Evolutionary conservation across 768 basidiomycete species (phyloP).

Genomic region (Lanmaoa rubissima): DNA sequence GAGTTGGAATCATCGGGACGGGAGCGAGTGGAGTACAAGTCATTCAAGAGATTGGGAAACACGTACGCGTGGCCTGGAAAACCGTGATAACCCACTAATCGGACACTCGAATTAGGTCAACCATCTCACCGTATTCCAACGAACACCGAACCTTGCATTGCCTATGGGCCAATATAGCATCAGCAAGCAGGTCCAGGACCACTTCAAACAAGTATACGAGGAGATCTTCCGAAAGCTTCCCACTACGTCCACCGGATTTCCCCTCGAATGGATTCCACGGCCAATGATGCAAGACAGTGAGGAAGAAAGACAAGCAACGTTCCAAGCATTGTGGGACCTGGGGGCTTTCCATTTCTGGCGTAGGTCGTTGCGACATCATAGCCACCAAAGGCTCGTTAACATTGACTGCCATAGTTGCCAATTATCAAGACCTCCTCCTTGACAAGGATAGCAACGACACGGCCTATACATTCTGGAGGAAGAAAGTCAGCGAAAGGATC

Average conservation of each 20-base stretch:
- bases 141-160: constrained; percentile 13
- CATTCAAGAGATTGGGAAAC: constrained; percentile 11
- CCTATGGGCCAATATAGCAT: constrained; percentile 13
- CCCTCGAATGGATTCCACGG: neutral
- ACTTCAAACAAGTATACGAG: constrained; percentile 12
- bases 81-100: neutral
- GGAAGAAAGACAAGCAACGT: constrained; percentile 8
- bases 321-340: constrained; percentile 8
- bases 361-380: neutral
- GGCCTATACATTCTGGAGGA: constrained; percentile 13
- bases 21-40: constrained; percentile 17
- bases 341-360: constrained; percentile 13
- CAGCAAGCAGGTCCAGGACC: constrained; percentile 9
- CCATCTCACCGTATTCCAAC: constrained; percentile 12
- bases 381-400: neutral
- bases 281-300: constrained; percentile 10
- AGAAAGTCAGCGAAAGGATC: constrained; percentile 1
- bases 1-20: constrained; percentile 17
- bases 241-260: neutral
- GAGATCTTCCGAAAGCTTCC: constrained; percentile 4
- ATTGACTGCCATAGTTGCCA: neutral
- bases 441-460: neutral
- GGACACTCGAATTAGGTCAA: neutral
- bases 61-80: constrained; percentile 1
- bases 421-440: constrained; percentile 2